These are phyloP conservation scores for Tirmania nivea DNA, from an alignment of 495 filamentous ascomycete genomes.

Conservation along the genomic window DNA sequence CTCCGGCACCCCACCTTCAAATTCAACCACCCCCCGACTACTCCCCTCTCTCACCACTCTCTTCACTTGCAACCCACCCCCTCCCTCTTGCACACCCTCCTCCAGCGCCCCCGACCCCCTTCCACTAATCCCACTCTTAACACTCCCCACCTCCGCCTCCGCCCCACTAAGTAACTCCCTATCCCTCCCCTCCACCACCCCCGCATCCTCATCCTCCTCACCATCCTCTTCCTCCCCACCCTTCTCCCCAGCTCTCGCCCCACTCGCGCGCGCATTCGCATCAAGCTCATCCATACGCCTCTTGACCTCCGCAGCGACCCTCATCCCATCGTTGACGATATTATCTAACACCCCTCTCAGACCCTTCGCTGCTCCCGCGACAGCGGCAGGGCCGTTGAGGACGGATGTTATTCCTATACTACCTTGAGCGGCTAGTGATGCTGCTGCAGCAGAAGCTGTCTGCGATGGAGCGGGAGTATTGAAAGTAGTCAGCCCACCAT, in stretches of 20 bases:
- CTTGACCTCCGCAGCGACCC: conserved; percentile 75
- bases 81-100: conserved; percentile 6
- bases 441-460: neutral
- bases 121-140: conserved; percentile 7
- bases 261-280: conserved; percentile 64
- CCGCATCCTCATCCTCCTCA: conserved; percentile 41
- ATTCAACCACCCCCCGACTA: neutral
- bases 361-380: conserved; percentile 38
- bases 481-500: conserved; percentile 18
- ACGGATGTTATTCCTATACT: conserved; percentile 7
- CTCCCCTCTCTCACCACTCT: conserved; percentile 1
- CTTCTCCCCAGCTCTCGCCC: conserved; percentile 23
- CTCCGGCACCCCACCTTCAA: neutral
- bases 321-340: conserved; percentile 90
- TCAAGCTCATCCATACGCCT: conserved; percentile 74
- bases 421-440: too few species aligned
- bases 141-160: conserved; percentile 40
- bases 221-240: conserved; percentile 58
- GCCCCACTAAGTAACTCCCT: conserved; percentile 58
- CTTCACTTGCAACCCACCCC: conserved; percentile 2
- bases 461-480: conserved; percentile 20
- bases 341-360: conserved; percentile 85
- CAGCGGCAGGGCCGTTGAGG: conserved; percentile 27
- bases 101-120: conserved; percentile 1
- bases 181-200: conserved; percentile 46